These are phyloP conservation scores for Aspergillus pseudotamarii DNA, from an alignment of 2,329 filamentous ascomycete genomes.

Conservation along the genomic window DNA sequence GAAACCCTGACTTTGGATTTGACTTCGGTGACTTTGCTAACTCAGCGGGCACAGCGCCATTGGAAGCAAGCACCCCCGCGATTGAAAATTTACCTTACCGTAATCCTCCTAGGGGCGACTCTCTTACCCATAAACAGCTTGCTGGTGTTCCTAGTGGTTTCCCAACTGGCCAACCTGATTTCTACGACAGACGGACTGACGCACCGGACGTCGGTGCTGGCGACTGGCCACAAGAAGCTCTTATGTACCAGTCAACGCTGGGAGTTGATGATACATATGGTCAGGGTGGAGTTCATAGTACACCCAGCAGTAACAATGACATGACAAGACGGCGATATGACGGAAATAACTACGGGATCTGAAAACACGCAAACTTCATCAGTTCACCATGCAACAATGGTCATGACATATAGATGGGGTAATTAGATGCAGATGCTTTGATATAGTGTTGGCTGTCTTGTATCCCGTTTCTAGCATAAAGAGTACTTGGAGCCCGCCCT, in stretches of 20 bases:
- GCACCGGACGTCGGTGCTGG: slow-evolving; percentile 30
- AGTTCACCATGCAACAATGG: neutral
- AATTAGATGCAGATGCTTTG: neutral
- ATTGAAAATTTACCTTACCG: slow-evolving; percentile 20
- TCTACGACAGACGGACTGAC: slow-evolving; percentile 20
- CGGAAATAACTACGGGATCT: slow-evolving; percentile 26
- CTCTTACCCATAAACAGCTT: slow-evolving; percentile 28
- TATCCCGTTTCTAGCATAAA: neutral
- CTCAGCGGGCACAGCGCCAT: slow-evolving; percentile 11
- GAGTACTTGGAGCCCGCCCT: neutral
- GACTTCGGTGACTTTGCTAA: slow-evolving; percentile 33
- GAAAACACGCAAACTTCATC: neutral
- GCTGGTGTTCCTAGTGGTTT: slow-evolving; percentile 20
- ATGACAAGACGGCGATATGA: slow-evolving; percentile 30
- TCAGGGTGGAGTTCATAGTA: slow-evolving; percentile 13
- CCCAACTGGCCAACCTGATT: slow-evolving; percentile 15
- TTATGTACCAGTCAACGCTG: slow-evolving; percentile 41
- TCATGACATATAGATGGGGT: neutral
- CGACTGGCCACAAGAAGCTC: slow-evolving; percentile 46
- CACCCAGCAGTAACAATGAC: neutral
- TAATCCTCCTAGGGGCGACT: slow-evolving; percentile 10
- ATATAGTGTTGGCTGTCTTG: slow-evolving; percentile 1
- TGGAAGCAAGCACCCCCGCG: slow-evolving; percentile 13
- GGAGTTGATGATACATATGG: slow-evolving; percentile 23
- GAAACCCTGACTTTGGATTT: slow-evolving; percentile 34